Conservation (phyloP, 495 filamentous ascomycete species). For the Penicillium herquei region DNA sequence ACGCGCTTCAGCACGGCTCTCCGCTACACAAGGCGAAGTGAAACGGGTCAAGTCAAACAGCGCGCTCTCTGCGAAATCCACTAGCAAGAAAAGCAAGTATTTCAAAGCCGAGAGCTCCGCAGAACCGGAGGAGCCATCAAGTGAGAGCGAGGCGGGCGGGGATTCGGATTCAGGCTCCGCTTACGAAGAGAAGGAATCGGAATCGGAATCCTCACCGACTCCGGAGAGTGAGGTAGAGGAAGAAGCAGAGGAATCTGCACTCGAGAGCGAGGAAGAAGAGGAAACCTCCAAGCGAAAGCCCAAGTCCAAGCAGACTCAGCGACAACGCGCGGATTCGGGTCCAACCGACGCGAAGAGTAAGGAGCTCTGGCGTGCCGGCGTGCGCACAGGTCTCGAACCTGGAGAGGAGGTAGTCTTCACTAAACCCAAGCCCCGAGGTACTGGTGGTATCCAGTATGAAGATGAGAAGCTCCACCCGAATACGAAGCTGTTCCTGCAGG, state of each 20-base stretch:
- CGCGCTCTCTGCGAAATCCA: constrained; percentile 38
- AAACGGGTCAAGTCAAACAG: constrained; percentile 47
- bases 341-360: constrained; percentile 32
- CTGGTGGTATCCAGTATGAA: constrained; percentile 63
- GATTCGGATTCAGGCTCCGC: constrained; percentile 25
- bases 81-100: constrained; percentile 58
- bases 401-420: constrained; percentile 67
- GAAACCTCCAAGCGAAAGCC: constrained; percentile 1
- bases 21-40: constrained; percentile 31
- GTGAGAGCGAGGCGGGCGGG: constrained; percentile 19
- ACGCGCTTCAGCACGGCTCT: constrained; percentile 36
- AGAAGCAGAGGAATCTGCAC: not conserved
- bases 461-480: constrained; percentile 76
- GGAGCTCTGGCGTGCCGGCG: constrained; percentile 58
- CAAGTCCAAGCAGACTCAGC: constrained; percentile 14
- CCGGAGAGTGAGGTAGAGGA: constrained; percentile 6
- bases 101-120: constrained; percentile 43
- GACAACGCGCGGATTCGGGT: not conserved
- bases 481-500: constrained; percentile 72
- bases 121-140: constrained; percentile 20
- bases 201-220: constrained; percentile 11
- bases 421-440: constrained; percentile 65
- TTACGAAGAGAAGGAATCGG: constrained; percentile 22
- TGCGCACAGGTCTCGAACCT: constrained; percentile 55
- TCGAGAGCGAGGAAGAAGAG: constrained; percentile 21